phyloP scores from a whole-genome alignment of 495 filamentous ascomycete species.

The Penicillium robsamsonii region DNA sequence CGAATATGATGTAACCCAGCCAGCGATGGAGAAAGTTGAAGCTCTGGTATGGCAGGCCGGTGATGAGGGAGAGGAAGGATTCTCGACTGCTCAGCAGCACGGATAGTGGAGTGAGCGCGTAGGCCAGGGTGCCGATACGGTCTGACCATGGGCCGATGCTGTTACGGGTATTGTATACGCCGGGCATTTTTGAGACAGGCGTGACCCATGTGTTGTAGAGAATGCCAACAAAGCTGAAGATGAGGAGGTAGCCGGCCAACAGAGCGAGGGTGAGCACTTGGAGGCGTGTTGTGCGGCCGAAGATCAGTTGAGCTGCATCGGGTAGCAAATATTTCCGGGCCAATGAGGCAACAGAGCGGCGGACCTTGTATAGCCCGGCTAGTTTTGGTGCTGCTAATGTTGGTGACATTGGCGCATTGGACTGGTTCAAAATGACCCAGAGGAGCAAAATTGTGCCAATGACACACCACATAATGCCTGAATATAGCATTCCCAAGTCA shows the following conservation, averaged over 20 bases:
- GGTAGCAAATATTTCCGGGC: conserved; percentile 37
- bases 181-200: conserved; percentile 48
- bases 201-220: conserved; percentile 58
- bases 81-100: conserved; percentile 59
- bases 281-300: conserved; percentile 40
- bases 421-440: conserved; percentile 35
- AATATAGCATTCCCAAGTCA: conserved; percentile 58
- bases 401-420: conserved; percentile 9
- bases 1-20: conserved; percentile 61
- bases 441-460: conserved; percentile 51
- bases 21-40: conserved; percentile 71
- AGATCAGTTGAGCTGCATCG: conserved; percentile 33
- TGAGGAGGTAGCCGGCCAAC: conserved; percentile 52
- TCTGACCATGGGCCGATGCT: conserved; percentile 60
- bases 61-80: conserved; percentile 58
- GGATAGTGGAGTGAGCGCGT: conserved; percentile 63
- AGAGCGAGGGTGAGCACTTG: conserved; percentile 51
- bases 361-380: conserved; percentile 12
- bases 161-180: conserved; percentile 54
- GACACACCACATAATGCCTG: conserved; percentile 58
- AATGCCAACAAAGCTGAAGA: conserved; percentile 63
- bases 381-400: not conserved
- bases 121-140: conserved; percentile 62
- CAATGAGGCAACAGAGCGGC: conserved; percentile 16
- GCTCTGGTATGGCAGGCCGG: conserved; percentile 63